A percentile compares a stretch with the other conserved stretches of the same genome.
phyloP scores from a whole-genome alignment of 2,329 filamentous ascomycete species.

The Penicillium sp. region DNA sequence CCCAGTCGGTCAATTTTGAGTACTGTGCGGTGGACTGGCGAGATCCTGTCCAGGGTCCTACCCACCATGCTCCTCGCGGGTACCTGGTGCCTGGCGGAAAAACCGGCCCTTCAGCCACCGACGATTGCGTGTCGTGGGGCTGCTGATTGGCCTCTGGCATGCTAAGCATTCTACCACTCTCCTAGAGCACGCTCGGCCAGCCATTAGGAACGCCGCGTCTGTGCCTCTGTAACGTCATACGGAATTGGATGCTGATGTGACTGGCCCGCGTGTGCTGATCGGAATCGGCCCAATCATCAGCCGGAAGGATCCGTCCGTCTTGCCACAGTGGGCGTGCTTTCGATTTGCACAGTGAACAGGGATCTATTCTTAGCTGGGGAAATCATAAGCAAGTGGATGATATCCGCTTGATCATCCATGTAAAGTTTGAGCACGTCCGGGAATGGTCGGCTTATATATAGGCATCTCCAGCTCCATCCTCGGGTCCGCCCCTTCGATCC shows the following conservation, averaged over 20 bases:
- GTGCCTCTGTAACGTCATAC: slow-evolving; percentile 26
- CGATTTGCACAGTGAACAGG: slow-evolving; percentile 4
- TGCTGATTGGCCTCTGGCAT: slow-evolving; percentile 21
- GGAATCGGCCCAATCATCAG: slow-evolving; percentile 23
- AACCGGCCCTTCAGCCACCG: slow-evolving; percentile 23
- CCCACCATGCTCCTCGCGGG: background rate
- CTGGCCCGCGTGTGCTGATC: slow-evolving; percentile 19
- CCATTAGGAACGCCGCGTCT: slow-evolving; percentile 16
- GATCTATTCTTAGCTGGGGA: slow-evolving; percentile 24
- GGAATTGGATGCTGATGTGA: slow-evolving; percentile 13
- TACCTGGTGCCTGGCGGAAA: slow-evolving; percentile 12
- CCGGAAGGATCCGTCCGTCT: slow-evolving; percentile 9
- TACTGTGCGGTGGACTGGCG: background rate
- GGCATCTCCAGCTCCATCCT: background rate
- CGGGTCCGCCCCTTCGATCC: background rate
- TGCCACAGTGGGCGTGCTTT: slow-evolving; percentile 29
- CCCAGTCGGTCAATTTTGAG: background rate
- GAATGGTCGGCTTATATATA: slow-evolving; percentile 13
- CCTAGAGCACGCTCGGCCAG: slow-evolving; percentile 9
- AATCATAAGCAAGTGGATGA: background rate
- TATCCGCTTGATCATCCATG: slow-evolving; percentile 3
- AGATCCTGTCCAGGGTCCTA: background rate
- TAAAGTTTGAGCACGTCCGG: slow-evolving; percentile 1
- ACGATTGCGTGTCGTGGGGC: slow-evolving; percentile 23
- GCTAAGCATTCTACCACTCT: slow-evolving; percentile 29